Base-by-base conservation (phyloP, 371 early-diverging fungal species). In the Dinochytrium kinnereticum region DNA sequence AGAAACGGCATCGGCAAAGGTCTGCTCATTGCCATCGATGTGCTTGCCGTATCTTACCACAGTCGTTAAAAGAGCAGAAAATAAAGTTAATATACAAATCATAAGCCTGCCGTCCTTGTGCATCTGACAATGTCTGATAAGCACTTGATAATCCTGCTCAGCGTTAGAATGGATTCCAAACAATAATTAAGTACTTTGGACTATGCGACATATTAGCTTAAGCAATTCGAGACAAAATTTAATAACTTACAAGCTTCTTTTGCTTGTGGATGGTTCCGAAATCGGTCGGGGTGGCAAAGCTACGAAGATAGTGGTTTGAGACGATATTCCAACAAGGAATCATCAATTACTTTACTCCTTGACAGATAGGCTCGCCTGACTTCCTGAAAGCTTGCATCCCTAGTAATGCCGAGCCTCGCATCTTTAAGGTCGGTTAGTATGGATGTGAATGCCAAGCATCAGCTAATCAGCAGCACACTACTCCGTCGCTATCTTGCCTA, bases 191-290 rank as follows among this genome's bases (percentile, higher is more conserved):
- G n/a, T n/a, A n/a, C n/a, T n/a, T n/a, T n/a, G n/a, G n/a, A n/a
- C n/a, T n/a, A n/a, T n/a, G n/a, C n/a, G n/a, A n/a, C n/a, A n/a
- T n/a, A n/a, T n/a, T n/a, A n/a, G n/a, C n/a, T n/a, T n/a, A n/a
- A n/a, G n/a, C n/a, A n/a, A n/a, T n/a, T n/a, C n/a, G n/a, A n/a
- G n/a, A n/a, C n/a, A n/a, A n/a, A n/a, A n/a, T n/a, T n/a, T n/a
- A 30, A 39, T 19, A 10, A 72, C 78, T 67, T 71, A 78, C 78
- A 78, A n/a, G 78, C 78, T 74, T 78, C 78, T 55, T 78, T 78
- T 2, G 78, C 78, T 24, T 40, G 21, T 13, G 78, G 78, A 44
- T 78, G 78, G 7, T 49, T 64, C 15, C 61, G 69, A 2, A 34
- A 2, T 33, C 77, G 36, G 30, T 78, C 78, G 15, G 78, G 78